Percentiles rank a stretch among this genome's conserved stretches.
These are phyloP conservation scores for Naegleria gruberi DNA, from an alignment of 208 protist species.

Conservation along the genomic window DNA sequence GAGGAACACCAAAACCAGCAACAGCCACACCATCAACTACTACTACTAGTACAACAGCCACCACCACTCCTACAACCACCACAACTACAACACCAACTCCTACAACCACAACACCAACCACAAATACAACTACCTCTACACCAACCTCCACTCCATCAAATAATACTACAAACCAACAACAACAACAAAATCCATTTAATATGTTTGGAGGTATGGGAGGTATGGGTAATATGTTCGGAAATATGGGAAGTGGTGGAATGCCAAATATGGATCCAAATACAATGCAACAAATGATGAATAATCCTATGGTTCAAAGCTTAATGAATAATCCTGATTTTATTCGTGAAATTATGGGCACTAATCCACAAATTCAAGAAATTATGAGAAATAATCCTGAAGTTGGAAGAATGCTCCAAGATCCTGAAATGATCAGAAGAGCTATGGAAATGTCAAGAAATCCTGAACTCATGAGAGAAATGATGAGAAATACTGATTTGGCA, in stretches of 20 bases:
- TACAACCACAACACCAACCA: neutral
- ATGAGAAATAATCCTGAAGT: conserved; percentile 67
- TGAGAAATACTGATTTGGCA: conserved; percentile 54
- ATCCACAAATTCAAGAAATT: conserved; percentile 44
- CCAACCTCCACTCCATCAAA: neutral
- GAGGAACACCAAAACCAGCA: conserved; percentile 12
- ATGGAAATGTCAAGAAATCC: conserved; percentile 64
- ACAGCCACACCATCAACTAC: conserved; percentile 1
- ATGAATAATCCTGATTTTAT: conserved; percentile 58
- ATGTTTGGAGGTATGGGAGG: conserved; percentile 2
- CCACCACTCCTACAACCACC: neutral
- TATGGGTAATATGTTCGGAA: conserved; percentile 20
- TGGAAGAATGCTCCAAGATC: conserved; percentile 48
- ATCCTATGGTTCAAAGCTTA: conserved; percentile 45
- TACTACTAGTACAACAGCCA: neutral
- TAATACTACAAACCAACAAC: neutral
- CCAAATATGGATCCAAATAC: conserved; percentile 42
- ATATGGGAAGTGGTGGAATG: conserved; percentile 27
- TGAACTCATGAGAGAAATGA: conserved; percentile 62
- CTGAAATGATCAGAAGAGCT: conserved; percentile 50
- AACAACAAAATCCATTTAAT: conserved; percentile 23
- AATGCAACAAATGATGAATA: conserved; percentile 55
- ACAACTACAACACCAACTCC: neutral
- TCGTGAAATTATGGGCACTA: conserved; percentile 37
- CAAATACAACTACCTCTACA: neutral